phyloP scores from a whole-genome alignment of 1,284 basidiomycete species.

The Porodaedalea pini region DNA sequence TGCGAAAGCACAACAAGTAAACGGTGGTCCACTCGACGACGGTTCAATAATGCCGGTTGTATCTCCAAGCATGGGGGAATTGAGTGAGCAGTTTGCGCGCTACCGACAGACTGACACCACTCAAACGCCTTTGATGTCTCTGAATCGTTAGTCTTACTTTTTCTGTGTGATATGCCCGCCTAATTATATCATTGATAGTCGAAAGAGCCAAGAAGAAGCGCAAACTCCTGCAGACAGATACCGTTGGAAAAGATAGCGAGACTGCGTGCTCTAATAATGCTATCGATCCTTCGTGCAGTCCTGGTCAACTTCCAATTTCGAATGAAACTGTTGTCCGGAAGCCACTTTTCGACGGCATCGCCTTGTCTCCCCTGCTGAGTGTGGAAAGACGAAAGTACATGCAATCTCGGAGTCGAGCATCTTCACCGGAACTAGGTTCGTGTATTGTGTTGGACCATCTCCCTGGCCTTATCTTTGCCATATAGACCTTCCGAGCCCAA shows the following conservation, averaged over 20 bases:
- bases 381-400: neutral
- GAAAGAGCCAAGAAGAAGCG: constrained; percentile 6
- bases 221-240: neutral
- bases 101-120: neutral
- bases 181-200: neutral
- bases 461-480: neutral
- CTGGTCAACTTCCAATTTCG: too few species aligned
- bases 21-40: neutral
- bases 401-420: neutral
- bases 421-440: neutral
- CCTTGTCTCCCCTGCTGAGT: neutral
- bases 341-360: neutral
- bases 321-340: too few species aligned
- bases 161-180: neutral
- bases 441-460: neutral
- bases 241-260: neutral
- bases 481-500: neutral
- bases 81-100: neutral
- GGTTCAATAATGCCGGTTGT: neutral
- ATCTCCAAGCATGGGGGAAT: constrained; percentile 9
- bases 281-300: too few species aligned
- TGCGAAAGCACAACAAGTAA: neutral
- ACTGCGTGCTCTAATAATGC: neutral
- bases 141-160: neutral
- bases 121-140: neutral